Conservation (phyloP, 257 asterid species). For the Forsythia suspensa region DNA sequence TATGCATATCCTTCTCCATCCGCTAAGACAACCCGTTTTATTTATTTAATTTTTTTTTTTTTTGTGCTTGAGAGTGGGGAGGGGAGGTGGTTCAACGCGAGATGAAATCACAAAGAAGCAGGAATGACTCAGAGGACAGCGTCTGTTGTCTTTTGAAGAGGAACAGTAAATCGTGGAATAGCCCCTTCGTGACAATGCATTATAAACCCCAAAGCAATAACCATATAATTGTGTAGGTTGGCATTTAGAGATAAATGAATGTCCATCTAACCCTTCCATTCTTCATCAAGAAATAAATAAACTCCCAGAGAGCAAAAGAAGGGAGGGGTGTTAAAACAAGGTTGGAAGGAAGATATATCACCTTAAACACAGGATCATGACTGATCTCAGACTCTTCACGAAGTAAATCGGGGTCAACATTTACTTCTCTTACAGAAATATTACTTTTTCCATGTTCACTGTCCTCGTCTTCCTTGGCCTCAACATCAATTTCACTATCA, state of each 20-base stretch:
- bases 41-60: no score
- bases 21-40: no score
- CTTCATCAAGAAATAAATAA: neutral
- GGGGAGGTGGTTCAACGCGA: neutral
- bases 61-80: neutral
- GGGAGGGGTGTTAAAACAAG: neutral
- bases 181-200: neutral
- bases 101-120: neutral
- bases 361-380: conserved; percentile 76
- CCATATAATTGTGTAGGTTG: neutral
- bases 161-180: neutral
- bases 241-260: neutral
- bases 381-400: conserved; percentile 59
- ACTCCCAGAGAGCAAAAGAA: neutral
- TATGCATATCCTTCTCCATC: no score
- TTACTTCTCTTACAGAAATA: conserved; percentile 39
- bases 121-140: neutral
- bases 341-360: conserved; percentile 22
- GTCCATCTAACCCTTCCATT: neutral
- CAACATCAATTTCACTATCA: conserved; percentile 69
- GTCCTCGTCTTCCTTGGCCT: conserved; percentile 39
- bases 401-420: conserved; percentile 61
- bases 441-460: conserved; percentile 32
- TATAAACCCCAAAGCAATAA: no score
- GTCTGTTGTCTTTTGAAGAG: neutral